Conservation (phyloP, 257 asterid genomes). For the Striga asiatica region DNA sequence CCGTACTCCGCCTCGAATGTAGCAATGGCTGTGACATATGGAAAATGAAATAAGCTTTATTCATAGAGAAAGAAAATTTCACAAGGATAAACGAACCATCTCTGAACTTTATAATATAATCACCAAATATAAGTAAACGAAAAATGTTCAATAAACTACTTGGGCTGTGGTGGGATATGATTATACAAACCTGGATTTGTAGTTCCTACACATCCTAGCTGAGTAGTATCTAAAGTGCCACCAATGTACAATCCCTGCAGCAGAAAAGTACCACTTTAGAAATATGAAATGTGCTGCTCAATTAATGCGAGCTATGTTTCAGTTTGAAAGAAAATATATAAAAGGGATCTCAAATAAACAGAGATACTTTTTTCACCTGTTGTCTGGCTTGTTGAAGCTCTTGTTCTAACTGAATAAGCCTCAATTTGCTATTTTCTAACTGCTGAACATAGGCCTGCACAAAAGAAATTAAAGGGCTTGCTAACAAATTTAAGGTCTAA, state of each 20-base stretch:
- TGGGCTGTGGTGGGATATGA: not conserved
- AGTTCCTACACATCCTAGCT: constrained; percentile 42
- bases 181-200: constrained; percentile 51
- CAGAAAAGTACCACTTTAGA: constrained; percentile 12
- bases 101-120: not conserved
- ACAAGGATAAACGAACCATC: not conserved
- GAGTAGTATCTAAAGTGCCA: constrained; percentile 54
- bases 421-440: constrained; percentile 63
- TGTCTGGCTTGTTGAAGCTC: constrained; percentile 64
- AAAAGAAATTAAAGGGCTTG: not conserved
- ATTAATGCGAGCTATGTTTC: too few species aligned
- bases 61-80: too few species aligned
- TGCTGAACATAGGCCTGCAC: constrained; percentile 92
- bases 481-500: not conserved
- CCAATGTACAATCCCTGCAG: constrained; percentile 46
- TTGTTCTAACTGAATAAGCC: constrained; percentile 77
- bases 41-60: too few species aligned
- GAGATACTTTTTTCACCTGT: constrained; percentile 58
- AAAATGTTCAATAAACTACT: not conserved
- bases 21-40: constrained; percentile 54
- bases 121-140: not conserved
- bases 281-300: not conserved
- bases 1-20: constrained; percentile 68
- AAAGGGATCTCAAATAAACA: constrained; percentile 6
- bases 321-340: not conserved